These are phyloP conservation scores for Arthrobotrys megalospora DNA, from an alignment of 2,329 filamentous ascomycete genomes.

Conservation along the genomic window DNA sequence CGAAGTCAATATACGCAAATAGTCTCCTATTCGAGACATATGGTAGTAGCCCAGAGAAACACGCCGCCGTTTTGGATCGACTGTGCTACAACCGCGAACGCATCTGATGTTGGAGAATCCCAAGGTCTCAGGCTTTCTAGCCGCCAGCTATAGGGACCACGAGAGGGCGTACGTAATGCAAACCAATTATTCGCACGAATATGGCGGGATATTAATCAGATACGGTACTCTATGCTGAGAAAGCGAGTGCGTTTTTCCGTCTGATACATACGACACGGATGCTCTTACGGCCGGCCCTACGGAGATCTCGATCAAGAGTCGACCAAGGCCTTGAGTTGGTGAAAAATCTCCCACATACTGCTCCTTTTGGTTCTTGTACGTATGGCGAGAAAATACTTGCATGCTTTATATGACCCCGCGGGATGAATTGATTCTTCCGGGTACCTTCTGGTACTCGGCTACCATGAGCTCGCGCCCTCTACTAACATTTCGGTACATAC, in stretches of 20 bases:
- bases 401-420: not conserved
- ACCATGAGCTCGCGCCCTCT: not conserved
- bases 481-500: not conserved
- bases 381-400: not conserved
- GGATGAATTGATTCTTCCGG: not conserved
- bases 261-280: too few species aligned
- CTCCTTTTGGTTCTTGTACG: not conserved
- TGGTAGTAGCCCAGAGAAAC: not conserved
- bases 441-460: not conserved
- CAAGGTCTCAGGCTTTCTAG: not conserved
- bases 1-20: not conserved
- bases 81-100: not conserved
- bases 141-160: not conserved
- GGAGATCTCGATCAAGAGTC: too few species aligned
- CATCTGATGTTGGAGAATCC: not conserved
- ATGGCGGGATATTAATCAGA: not conserved
- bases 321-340: too few species aligned
- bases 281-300: too few species aligned
- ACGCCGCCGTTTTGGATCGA: constrained; percentile 13
- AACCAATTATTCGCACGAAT: not conserved
- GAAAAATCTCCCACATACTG: too few species aligned
- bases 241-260: too few species aligned
- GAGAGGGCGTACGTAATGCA: not conserved
- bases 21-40: not conserved
- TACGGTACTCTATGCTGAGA: too few species aligned